Base-by-base conservation (phyloP, 352 stramenopile genomes). In the Pythium biforme region DNA sequence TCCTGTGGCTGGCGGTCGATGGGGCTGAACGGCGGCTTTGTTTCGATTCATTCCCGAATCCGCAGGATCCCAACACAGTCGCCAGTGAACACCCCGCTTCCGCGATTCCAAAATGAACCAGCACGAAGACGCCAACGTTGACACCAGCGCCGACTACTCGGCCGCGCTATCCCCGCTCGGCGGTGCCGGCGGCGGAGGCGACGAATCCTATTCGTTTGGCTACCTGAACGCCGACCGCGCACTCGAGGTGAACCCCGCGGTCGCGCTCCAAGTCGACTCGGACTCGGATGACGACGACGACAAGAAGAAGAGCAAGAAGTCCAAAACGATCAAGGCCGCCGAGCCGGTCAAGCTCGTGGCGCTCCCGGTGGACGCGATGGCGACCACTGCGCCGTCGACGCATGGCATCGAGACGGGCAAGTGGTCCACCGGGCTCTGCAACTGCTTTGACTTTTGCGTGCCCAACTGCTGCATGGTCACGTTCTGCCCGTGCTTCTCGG, bases 401-500 rank as follows among this genome's bases (percentile, higher is more conserved):
- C 15, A 48, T 4, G 49, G 14, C 27, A 60, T 60, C 54, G 11
- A 27, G 26, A 52, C 10, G 12, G 51, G 58, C 37, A 11, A 50
- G 51, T 73, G 66, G 66, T 56, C 63, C 25, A 51, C 66, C 0
- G 60, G 49, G 5, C 25, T 73, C 9, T 73, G 41, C 31, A 46
- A 41, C 26, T 73, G 67, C 56, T 67, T 70, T 45, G 26, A 55
- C 2, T 31, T 61, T 45, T 59, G 33, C 12, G 52, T 69, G 25
- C 67, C 67, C 47, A 73, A 70, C 48, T 73, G 61, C 59, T 61
- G 26, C 62, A 73, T 73, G 67, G 50, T 34, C 25, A 63, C 45
- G 17, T 67, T 59, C 40, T 73, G 67, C 29, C 67, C 67, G 39
- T 73, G 61, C 47, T 37, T 72, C 40, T 65, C 59, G n/a, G 43